phyloP scores from a whole-genome alignment of 2,329 filamentous ascomycete species.

The Hortaea sp. region DNA sequence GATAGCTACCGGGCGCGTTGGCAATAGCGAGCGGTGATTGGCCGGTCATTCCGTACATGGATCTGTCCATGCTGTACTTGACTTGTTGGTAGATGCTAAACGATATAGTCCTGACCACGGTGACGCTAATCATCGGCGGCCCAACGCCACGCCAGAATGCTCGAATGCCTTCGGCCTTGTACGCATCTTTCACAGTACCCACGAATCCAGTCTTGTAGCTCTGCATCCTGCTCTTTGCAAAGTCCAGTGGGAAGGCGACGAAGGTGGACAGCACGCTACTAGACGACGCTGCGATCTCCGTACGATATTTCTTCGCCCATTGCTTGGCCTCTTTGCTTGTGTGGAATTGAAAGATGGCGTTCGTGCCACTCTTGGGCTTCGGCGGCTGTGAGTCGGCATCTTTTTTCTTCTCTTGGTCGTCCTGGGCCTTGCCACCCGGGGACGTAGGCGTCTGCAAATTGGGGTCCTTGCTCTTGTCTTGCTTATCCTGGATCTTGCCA shows the following conservation, averaged over 20 bases:
- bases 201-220: constrained; percentile 49
- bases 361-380: neutral
- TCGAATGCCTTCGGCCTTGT: constrained; percentile 44
- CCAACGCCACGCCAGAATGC: constrained; percentile 51
- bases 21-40: constrained; percentile 65
- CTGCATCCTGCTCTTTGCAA: constrained; percentile 84
- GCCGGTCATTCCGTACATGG: constrained; percentile 54
- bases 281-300: constrained; percentile 66
- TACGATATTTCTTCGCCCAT: constrained; percentile 68
- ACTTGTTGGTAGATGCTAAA: constrained; percentile 72
- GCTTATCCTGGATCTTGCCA: too few relatives aligned
- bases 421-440: too few relatives aligned
- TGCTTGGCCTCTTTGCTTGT: constrained; percentile 35
- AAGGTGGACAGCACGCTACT: constrained; percentile 71
- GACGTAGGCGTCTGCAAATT: too few relatives aligned
- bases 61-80: constrained; percentile 62
- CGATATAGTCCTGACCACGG: constrained; percentile 64
- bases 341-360: constrained; percentile 11
- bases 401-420: too few relatives aligned
- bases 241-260: constrained; percentile 76
- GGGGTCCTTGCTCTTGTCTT: too few relatives aligned
- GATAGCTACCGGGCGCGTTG: constrained; percentile 59
- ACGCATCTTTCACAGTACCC: constrained; percentile 64
- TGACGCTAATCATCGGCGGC: constrained; percentile 71
- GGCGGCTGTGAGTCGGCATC: neutral